phyloP scores from a whole-genome alignment of 1,284 basidiomycete species.

The Violaceomyces palustris region DNA sequence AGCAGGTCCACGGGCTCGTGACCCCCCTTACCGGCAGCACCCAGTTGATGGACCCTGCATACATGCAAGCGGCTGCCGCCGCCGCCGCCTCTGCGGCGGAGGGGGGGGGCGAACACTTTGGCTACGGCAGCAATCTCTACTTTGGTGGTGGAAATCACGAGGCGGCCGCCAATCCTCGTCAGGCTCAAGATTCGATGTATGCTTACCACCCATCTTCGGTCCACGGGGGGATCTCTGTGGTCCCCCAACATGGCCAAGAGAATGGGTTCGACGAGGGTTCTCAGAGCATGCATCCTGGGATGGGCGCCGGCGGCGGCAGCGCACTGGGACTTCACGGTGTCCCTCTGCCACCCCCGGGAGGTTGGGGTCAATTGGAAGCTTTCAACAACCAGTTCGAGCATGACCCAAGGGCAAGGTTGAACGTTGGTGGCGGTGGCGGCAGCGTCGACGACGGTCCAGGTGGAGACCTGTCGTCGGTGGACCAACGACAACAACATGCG shows the following conservation, averaged over 20 bases:
- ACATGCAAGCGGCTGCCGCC: constrained; percentile 2
- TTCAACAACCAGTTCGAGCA: too few species aligned
- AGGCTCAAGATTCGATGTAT: too few species aligned
- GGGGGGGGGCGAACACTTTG: background rate
- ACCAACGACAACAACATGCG: constrained; percentile 1
- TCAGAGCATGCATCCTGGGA: background rate
- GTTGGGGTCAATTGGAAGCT: too few species aligned
- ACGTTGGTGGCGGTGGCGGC: background rate
- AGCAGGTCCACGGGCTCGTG: constrained; percentile 5
- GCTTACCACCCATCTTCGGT: too few species aligned
- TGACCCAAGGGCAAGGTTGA: too few species aligned
- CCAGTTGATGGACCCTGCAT: constrained; percentile 4
- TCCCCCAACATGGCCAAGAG: too few species aligned
- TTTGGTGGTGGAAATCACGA: background rate
- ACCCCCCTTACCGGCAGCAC: constrained; percentile 4
- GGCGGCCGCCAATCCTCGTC: background rate
- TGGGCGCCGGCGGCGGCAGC: background rate
- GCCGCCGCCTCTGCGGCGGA: background rate
- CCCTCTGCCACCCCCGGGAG: background rate
- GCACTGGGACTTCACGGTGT: background rate
- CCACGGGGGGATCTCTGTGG: too few species aligned
- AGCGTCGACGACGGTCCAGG: too few species aligned
- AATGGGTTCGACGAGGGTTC: background rate
- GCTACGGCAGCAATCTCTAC: background rate
- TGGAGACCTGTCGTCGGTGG: too few species aligned